These are phyloP conservation scores for Calonectria fujianensis DNA, from an alignment of 2,329 filamentous ascomycete genomes.

Conservation along the genomic window DNA sequence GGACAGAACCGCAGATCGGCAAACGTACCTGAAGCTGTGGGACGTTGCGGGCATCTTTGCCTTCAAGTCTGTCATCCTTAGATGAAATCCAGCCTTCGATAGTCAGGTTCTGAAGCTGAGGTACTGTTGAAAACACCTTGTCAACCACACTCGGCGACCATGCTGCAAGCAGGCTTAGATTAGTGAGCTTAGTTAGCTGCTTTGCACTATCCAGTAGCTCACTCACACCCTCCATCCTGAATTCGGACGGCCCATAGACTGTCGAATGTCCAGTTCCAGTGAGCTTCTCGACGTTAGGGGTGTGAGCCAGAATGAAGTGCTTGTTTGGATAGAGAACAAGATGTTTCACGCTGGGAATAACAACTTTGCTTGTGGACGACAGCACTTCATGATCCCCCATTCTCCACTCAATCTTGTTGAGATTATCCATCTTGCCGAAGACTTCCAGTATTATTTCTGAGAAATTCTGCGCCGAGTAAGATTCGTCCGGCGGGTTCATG, in stretches of 20 bases:
- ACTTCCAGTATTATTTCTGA: background rate
- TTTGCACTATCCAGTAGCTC: background rate
- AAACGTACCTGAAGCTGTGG: background rate
- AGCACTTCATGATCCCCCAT: background rate
- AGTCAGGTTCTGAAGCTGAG: background rate
- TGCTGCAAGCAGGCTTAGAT: background rate
- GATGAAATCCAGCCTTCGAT: background rate
- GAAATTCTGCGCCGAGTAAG: background rate
- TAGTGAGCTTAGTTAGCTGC: background rate
- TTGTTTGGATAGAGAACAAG: background rate
- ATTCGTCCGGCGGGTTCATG: background rate
- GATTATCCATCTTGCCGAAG: background rate
- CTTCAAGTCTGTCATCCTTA: background rate
- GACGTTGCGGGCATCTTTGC: background rate
- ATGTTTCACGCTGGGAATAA: background rate
- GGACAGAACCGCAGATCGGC: too few relatives aligned
- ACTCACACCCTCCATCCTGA: background rate
- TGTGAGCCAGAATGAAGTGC: background rate
- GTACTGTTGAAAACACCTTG: background rate
- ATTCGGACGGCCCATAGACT: background rate
- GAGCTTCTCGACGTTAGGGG: background rate
- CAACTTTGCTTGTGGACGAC: background rate
- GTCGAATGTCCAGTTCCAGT: background rate
- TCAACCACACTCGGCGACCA: constrained; percentile 4
- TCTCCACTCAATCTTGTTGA: background rate